Percentiles rank a stretch among this genome's conserved stretches.
phyloP scores from a whole-genome alignment of 129 eudicot genomes.

The Deinandra increscens region DNA sequence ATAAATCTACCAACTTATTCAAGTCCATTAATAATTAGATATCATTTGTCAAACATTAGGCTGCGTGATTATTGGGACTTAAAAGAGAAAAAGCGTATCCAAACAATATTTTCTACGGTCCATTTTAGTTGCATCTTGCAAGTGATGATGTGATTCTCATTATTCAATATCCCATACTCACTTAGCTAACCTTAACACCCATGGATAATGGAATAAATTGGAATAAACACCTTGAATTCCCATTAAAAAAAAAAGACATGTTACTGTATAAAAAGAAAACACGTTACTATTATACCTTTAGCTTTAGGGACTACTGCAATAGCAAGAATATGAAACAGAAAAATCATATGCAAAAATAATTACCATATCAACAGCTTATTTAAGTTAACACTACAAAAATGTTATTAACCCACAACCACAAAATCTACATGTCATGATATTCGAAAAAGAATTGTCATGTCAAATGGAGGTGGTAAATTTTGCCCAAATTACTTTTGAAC shows the following conservation, averaged over 20 bases:
- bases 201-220: neutral
- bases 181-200: neutral
- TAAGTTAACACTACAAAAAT: neutral
- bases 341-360: neutral
- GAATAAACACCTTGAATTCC: neutral
- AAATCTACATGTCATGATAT: slow-evolving; percentile 1
- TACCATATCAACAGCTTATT: slow-evolving; percentile 4
- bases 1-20: neutral
- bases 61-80: neutral
- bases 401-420: neutral
- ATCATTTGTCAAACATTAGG: neutral
- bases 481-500: neutral
- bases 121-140: neutral
- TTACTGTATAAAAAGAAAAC: neutral
- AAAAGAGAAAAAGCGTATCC: neutral
- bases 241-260: neutral
- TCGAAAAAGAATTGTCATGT: neutral
- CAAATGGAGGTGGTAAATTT: neutral
- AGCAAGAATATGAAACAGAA: slow-evolving; percentile 11
- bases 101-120: neutral
- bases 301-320: neutral
- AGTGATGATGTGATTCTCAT: neutral
- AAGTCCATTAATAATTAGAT: neutral
- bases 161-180: neutral
- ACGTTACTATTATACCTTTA: too few relatives aligned